Base-by-base conservation (phyloP, 129 eudicot species). In the Saposhnikovia divaricata region DNA sequence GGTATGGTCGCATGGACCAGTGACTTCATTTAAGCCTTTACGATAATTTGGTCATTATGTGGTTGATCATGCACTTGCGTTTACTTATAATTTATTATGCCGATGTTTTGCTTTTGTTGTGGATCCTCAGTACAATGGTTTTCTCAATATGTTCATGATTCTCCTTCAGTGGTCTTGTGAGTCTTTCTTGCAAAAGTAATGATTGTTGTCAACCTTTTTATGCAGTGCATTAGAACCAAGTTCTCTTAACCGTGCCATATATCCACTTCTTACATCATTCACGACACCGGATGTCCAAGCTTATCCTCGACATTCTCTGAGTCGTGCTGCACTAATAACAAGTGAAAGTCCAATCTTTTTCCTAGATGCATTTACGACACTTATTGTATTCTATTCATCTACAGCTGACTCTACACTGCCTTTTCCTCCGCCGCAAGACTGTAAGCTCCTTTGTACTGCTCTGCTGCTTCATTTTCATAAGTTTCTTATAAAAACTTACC, bases 161-260 rank as follows among this genome's bases (percentile, higher is more conserved):
- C 34, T 72, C 19, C 50, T 23, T 39, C 0, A 3, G 19, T 2
- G 48, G 76, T 72, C n/a, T 7, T 72, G 46, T 39, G 15, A 9
- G 78, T 65, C 44, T 74, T 63, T 79, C 40, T 19, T 43, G 74
- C 48, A 78, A 14, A 76, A 14, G 63, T 46, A 23, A 48, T 77
- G 72, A 44, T 72, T 83, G 47, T 28, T 80, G 21, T 51, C 23
- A 69, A 80, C 14, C 69, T 63, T 75, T 75, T 46, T 82, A 83
- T 90, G 96, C 93, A 94, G 98, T 90, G 99, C 97, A 15, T 83
- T 95, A 73, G 99, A 95, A 83, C 91, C 99, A 76, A 90, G 97
- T 78, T 89, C 89, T 84, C 96, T 95, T 77, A 89, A 83, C 81
- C 97, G 92, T 71, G 99, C 99, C 38, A 76, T 95, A 82, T 95